Base-by-base conservation (phyloP, 495 filamentous ascomycete species). In the Oidiodendron maius region DNA sequence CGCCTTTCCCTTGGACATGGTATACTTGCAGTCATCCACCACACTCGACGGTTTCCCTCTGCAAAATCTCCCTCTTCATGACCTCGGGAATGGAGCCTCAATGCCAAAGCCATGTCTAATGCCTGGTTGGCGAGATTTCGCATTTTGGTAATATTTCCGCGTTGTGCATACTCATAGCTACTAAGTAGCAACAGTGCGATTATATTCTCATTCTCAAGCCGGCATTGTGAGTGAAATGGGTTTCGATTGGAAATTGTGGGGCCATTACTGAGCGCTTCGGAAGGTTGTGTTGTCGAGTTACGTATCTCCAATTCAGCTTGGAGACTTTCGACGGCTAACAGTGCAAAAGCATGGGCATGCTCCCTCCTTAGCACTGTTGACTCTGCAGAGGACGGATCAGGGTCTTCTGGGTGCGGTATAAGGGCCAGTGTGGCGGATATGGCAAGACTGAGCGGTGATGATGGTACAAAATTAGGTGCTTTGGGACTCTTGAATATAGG, bases 141-240 rank as follows among this genome's bases (percentile, higher is more conserved):
- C 78, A 81, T 80, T 51, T 81, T 82, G 39, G 76, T 63, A 53
- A 81, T 60, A 61, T 82, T 82, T 0, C 78, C 78, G 22, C 78
- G 65, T 48, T 82, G 77, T 3, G 70, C 64, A 60, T 82, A 82
- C 57, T 82, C 78, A 50, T 81, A 82, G 3, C 75, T 67, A 30
- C 74, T 77, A 4, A 82, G 69, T 13, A 81, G 50, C 15, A 81
- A 56, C 22, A 80, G 65, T 13, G 78, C 75, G 18, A 82, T 66
- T 26, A 81, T 58, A 35, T 65, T 68, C 57, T 82, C 78, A 8
- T 76, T 56, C 42, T 80, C 75, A 15, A 76, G 62, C 3, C 77
- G 77, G 9, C 69, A 64, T 18, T 58, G 62, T 16, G 71, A 60
- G 57, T 82, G 77, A 39, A 82, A 72, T 28, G 63, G 64, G 25